A percentile compares a stretch with the other conserved stretches of the same genome.
These are phyloP conservation scores for Mucor mucedo DNA, from an alignment of 371 early-diverging fungal genomes.

Conservation along the genomic window DNA sequence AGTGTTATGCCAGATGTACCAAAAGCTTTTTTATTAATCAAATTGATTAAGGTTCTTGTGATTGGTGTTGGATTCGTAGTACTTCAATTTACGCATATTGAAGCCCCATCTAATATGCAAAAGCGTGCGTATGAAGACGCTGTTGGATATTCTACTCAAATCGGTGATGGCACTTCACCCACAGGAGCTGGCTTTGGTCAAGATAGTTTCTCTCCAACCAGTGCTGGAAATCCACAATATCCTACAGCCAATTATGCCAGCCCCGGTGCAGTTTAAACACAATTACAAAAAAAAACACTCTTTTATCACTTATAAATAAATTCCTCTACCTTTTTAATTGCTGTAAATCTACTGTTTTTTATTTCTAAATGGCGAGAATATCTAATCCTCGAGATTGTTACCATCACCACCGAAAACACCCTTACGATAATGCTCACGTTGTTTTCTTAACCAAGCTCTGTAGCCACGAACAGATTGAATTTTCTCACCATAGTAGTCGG, in stretches of 20 bases:
- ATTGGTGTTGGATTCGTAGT: conserved; percentile 27
- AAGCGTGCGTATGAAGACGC: conserved; percentile 32
- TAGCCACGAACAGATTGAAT: conserved; percentile 84
- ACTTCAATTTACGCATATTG: conserved; percentile 28
- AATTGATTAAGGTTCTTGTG: conserved; percentile 12
- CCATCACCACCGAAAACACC: conserved; percentile 64
- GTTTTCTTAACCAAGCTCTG: conserved; percentile 88
- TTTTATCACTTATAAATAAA: not conserved
- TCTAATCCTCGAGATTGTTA: conserved; percentile 31
- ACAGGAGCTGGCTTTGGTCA: not conserved
- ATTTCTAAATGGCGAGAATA: not conserved
- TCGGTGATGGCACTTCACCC: conserved; percentile 5
- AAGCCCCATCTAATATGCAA: conserved; percentile 33
- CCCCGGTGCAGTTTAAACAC: not conserved
- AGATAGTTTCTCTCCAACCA: conserved; percentile 10
- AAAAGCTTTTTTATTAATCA: too few relatives aligned
- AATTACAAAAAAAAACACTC: too few relatives aligned
- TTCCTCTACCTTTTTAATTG: not conserved
- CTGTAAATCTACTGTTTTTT: conserved; percentile 10
- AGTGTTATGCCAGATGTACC: not conserved
- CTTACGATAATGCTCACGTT: conserved; percentile 81
- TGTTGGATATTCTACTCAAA: conserved; percentile 14
- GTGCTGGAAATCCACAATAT: conserved; percentile 20
- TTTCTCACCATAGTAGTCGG: conserved; percentile 95
- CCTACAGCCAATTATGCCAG: conserved; percentile 22